Percentiles rank a stretch among this genome's conserved stretches.
Evolutionary conservation across 2,329 filamentous ascomycete genomes (phyloP).

Genomic region (Colletotrichum camelliae): DNA sequence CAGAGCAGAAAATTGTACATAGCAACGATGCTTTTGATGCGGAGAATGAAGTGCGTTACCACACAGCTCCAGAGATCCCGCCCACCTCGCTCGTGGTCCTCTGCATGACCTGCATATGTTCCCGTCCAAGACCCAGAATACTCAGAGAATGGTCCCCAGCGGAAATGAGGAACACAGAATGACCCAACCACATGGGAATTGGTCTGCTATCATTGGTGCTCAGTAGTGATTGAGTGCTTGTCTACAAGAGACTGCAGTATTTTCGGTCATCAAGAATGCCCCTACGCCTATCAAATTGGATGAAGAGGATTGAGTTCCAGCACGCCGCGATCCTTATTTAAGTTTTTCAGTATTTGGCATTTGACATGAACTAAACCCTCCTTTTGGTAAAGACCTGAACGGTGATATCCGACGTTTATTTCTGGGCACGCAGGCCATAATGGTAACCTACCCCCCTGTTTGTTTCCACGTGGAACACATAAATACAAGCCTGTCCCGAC

Average conservation of each 20-base stretch:
- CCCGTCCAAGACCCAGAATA: fast-evolving
- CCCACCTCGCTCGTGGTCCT: not conserved
- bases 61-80: no score
- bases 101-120: not conserved
- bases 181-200: not conserved
- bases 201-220: fast-evolving
- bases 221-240: fast-evolving
- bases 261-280: no score
- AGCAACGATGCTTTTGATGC: not conserved
- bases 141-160: not conserved
- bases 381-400: not conserved
- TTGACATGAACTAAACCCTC: no score
- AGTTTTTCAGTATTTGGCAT: not conserved
- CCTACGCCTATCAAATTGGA: no score
- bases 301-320: not conserved
- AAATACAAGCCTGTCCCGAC: not conserved
- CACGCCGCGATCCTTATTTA: not conserved
- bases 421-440: fast-evolving
- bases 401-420: not conserved
- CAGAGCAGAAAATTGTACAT: not conserved
- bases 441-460: no score
- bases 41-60: not conserved
- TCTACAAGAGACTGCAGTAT: not conserved
- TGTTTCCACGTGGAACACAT: no score
- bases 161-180: not conserved